Evolutionary conservation across 345 rosid genomes (phyloP), one percentile per base, ranked within the genome.

Genomic region (Raphanus raphanistrum): DNA sequence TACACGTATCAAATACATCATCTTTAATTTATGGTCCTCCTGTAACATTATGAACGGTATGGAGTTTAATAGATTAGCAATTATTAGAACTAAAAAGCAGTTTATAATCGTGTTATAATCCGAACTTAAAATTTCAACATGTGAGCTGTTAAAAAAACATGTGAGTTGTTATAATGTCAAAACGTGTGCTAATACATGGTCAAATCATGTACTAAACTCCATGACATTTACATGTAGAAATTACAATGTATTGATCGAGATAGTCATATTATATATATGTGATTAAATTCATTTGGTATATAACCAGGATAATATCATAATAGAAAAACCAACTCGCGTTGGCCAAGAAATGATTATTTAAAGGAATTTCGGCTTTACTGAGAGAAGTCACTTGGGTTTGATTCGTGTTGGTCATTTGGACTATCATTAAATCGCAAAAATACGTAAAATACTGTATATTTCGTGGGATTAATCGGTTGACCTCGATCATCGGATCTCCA

Each of bases 21-120:
- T 58, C 59, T 41, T 57, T 43, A 6, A 17, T 25, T 11, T 13
- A 29, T 16, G 79, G 73, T 68, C 50, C 73, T 48, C 3, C 63
- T 13, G 25, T 8, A 38, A 38, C 38, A 33, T 33, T 33, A 33
- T 5, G 38, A 33, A 38, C 11, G 43, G 43, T 38, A 38, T 9
- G 8, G 11, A 38, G 43, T 36, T 36, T 36, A 36, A 7, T 36
- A 9, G 43, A 8, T 33, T 38, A 38, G 43, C 43, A 38, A 38
- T 8, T 38, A 38, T 38, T 38, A 38, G 11, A 38, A 9, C 43
- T 1, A 38, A 38, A 8, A 38, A 38, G 11, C 12, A 38, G 43
- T 38, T 38, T 38, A 38, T 8, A 38, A 9, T 31, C 8, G 15
- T 32, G 9, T n/a, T n/a, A 32, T 33, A 32, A 58, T 27, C 16